These are phyloP conservation scores for Microbotryum violaceum DNA, from an alignment of 1,284 basidiomycete genomes.

Conservation along the genomic window DNA sequence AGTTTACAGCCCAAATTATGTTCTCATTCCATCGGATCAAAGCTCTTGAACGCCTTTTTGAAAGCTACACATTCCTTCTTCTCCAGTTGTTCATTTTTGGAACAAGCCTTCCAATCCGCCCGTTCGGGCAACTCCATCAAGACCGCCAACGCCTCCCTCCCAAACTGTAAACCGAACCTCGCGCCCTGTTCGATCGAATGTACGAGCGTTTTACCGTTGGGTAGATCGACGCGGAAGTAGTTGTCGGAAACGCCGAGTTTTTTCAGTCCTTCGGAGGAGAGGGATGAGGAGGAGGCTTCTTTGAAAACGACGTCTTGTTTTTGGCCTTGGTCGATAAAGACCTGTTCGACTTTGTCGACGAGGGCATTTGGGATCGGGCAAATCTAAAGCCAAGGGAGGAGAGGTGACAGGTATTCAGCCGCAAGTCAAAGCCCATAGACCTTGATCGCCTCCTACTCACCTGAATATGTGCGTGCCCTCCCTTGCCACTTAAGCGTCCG, in stretches of 20 bases:
- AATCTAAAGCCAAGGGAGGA: conserved; percentile 48
- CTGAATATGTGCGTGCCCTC: conserved; percentile 81
- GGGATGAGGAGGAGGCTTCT: conserved; percentile 7
- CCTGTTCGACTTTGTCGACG: conserved; percentile 56
- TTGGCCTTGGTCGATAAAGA: conserved; percentile 62
- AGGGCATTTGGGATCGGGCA: conserved; percentile 67
- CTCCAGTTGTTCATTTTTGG: conserved; percentile 61
- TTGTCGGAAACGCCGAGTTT: conserved; percentile 11
- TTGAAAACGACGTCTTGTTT: conserved; percentile 49
- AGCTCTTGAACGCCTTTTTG: conserved; percentile 67
- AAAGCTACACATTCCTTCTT: conserved; percentile 69
- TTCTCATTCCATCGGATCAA: conserved; percentile 46
- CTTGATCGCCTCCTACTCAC: conserved; percentile 11
- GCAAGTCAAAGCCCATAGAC: background rate
- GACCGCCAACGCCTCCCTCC: conserved; percentile 52
- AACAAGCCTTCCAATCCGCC: conserved; percentile 82
- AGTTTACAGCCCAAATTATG: too few relatives aligned
- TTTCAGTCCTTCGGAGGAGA: conserved; percentile 3
- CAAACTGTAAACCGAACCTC: conserved; percentile 84
- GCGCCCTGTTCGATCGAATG: conserved; percentile 68
- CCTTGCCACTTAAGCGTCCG: conserved; percentile 60
- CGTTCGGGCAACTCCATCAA: conserved; percentile 66
- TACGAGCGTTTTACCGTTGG: conserved; percentile 73
- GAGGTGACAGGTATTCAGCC: background rate
- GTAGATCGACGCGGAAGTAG: conserved; percentile 75